Evolutionary conservation across 192 early-diverging fungal species (phyloP).

Genomic region (Coemansia sp.): DNA sequence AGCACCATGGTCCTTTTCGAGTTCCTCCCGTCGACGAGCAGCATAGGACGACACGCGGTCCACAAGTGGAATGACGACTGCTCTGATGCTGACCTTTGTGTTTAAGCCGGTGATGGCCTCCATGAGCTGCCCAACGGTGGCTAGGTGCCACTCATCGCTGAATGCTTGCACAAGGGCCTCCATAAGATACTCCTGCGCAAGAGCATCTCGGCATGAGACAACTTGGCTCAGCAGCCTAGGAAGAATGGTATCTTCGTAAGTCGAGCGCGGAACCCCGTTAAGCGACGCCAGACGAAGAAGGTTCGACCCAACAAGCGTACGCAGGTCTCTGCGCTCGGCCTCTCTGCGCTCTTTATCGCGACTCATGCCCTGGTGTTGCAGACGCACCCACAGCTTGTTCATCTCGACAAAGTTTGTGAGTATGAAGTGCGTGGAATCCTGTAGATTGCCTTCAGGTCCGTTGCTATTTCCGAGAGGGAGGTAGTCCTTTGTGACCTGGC

Average conservation of each 20-base stretch:
- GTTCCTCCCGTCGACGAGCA: conserved; percentile 69
- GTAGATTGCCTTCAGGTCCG: conserved; percentile 72
- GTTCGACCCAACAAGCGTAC: conserved; percentile 95
- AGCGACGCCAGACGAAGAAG: conserved; percentile 91
- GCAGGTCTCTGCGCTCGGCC: conserved; percentile 91
- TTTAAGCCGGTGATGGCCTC: conserved; percentile 88
- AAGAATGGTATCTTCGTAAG: conserved; percentile 85
- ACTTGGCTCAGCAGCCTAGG: conserved; percentile 95
- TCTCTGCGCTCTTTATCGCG: conserved; percentile 94
- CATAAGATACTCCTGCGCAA: conserved; percentile 99
- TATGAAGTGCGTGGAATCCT: conserved; percentile 94
- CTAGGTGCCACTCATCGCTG: conserved; percentile 94
- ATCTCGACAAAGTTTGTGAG: conserved; percentile 98
- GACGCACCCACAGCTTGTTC: conserved; percentile 99
- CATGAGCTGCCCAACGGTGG: conserved; percentile 84
- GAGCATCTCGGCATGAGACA: conserved; percentile 93
- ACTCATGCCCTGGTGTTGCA: conserved; percentile 95
- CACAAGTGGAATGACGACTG: conserved; percentile 92
- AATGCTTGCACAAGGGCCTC: conserved; percentile 99
- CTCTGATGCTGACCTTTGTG: conserved; percentile 93
- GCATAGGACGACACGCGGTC: conserved; percentile 94
- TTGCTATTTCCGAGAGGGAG: conserved; percentile 69
- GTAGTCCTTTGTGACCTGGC: conserved; percentile 92
- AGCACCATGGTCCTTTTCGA: conserved; percentile 44
- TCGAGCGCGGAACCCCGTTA: conserved; percentile 77